phyloP scores from a whole-genome alignment of 495 filamentous ascomycete species.

The Podospora pseudopauciseta region DNA sequence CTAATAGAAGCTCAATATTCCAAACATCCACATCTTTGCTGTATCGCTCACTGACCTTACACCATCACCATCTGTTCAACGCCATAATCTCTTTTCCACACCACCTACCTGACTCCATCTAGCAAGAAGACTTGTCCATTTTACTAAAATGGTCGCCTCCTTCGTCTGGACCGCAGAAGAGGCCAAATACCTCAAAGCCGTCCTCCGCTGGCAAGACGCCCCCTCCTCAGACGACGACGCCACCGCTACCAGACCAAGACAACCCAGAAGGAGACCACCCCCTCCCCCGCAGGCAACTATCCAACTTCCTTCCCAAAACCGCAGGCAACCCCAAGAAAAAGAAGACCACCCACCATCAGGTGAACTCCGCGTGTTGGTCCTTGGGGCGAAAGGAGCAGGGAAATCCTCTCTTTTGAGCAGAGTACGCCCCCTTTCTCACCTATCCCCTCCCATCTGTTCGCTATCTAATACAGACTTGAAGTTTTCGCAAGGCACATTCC shows the following conservation, averaged over 20 bases:
- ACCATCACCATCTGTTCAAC: too few species aligned
- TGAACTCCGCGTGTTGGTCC: slow-evolving; percentile 41
- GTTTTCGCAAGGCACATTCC: slow-evolving; percentile 34
- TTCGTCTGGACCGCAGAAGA: slow-evolving; percentile 42
- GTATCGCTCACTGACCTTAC: background rate
- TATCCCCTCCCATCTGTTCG: background rate
- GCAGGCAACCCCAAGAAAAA: slow-evolving; percentile 8
- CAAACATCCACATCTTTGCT: background rate
- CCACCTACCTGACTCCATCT: too few species aligned
- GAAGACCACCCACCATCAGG: slow-evolving; percentile 26
- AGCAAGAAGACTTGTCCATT: background rate
- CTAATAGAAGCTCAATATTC: background rate
- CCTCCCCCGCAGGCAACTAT: background rate
- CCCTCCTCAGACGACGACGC: slow-evolving; percentile 12
- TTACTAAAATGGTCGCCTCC: slow-evolving; percentile 27
- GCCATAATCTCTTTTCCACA: too few species aligned
- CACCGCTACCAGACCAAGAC: background rate
- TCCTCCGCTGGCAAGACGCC: slow-evolving; percentile 41
- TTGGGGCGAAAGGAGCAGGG: slow-evolving; percentile 40
- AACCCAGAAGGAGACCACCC: slow-evolving; percentile 5
- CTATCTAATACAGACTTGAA: slow-evolving; percentile 7
- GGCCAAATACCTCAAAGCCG: slow-evolving; percentile 40
- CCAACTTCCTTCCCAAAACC: background rate
- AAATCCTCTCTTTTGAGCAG: slow-evolving; percentile 43
- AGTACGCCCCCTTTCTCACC: slow-evolving; percentile 23